Evolutionary conservation across 2,329 filamentous ascomycete genomes (phyloP).

Genomic region (Cordyceps militaris): DNA sequence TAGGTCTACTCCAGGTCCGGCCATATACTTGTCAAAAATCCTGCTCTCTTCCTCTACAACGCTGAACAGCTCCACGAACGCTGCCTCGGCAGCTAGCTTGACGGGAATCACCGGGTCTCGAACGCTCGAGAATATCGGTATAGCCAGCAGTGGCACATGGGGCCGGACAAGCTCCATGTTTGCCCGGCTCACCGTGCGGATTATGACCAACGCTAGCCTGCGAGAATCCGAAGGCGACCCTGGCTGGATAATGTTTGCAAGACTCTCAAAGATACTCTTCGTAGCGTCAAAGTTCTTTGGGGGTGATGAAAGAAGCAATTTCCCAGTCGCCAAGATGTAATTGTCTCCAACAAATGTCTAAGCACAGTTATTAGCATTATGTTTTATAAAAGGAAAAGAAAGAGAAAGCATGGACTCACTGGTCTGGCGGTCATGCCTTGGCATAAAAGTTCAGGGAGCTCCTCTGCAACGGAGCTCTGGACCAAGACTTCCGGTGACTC

Average conservation of each 20-base stretch:
- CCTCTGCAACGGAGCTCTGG: constrained; percentile 58
- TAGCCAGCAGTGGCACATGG: constrained; percentile 72
- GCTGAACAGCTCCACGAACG: constrained; percentile 83
- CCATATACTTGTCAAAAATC: constrained; percentile 88
- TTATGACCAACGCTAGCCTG: constrained; percentile 75
- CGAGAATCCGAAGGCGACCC: constrained; percentile 76
- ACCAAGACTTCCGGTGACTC: constrained; percentile 69
- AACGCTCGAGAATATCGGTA: constrained; percentile 81
- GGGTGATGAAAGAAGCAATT: constrained; percentile 69
- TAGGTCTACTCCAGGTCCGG: constrained; percentile 57
- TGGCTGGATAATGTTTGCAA: constrained; percentile 68
- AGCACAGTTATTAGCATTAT: background rate
- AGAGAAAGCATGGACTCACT: constrained; percentile 42
- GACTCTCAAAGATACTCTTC: constrained; percentile 71
- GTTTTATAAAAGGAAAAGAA: background rate
- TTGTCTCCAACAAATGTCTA: constrained; percentile 84
- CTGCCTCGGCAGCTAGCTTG: constrained; percentile 89
- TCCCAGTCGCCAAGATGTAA: constrained; percentile 80
- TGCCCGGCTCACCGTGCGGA: constrained; percentile 75
- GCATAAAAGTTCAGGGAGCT: constrained; percentile 69
- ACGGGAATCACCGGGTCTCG: constrained; percentile 89
- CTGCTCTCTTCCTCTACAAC: constrained; percentile 80
- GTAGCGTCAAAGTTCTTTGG: constrained; percentile 66
- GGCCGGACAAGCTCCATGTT: constrained; percentile 75
- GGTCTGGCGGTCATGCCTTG: constrained; percentile 72